phyloP scores from a whole-genome alignment of 2,329 filamentous ascomycete genomes.

The Sarocladiaceae sp. region DNA sequence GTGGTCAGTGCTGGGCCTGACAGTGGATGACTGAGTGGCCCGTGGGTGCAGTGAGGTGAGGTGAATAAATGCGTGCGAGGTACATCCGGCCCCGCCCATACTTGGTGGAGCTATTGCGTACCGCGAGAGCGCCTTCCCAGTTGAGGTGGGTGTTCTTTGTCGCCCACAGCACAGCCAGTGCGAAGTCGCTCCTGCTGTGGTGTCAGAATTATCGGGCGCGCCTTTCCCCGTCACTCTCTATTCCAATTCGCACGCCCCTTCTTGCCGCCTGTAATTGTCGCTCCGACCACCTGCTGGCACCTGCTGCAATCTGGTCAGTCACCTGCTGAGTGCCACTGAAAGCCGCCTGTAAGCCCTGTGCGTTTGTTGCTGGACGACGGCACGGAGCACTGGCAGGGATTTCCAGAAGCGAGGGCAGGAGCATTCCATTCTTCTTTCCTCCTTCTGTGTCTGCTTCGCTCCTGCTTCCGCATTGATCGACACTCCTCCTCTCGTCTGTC shows the following conservation, averaged over 20 bases:
- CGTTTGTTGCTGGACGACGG: not conserved
- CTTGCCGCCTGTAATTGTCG: not conserved
- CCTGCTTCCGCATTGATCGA: constrained; percentile 4
- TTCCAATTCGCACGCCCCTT: not conserved
- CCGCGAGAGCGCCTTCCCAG: constrained; percentile 1
- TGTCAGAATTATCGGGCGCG: constrained; percentile 2
- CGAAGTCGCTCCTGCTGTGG: too few species aligned
- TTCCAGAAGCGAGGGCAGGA: too few species aligned
- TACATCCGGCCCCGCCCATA: not conserved
- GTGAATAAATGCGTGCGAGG: not conserved
- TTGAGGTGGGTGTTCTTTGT: not conserved
- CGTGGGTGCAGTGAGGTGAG: too few species aligned
- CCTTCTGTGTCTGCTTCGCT: not conserved
- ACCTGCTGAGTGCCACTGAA: not conserved
- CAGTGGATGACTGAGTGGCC: too few species aligned
- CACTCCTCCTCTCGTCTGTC: not conserved
- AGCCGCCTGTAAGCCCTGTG: not conserved
- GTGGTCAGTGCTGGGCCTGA: not conserved
- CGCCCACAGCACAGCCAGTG: too few species aligned
- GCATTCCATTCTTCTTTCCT: constrained; percentile 7
- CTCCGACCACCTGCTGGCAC: not conserved
- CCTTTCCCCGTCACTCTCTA: not conserved
- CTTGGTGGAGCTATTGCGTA: not conserved
- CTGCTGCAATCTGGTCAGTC: not conserved
- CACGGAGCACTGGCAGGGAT: too few species aligned